A percentile compares a stretch with the other conserved stretches of the same genome.
Conservation (phyloP, 257 asterid genomes). For the Nicotiana undulata region DNA sequence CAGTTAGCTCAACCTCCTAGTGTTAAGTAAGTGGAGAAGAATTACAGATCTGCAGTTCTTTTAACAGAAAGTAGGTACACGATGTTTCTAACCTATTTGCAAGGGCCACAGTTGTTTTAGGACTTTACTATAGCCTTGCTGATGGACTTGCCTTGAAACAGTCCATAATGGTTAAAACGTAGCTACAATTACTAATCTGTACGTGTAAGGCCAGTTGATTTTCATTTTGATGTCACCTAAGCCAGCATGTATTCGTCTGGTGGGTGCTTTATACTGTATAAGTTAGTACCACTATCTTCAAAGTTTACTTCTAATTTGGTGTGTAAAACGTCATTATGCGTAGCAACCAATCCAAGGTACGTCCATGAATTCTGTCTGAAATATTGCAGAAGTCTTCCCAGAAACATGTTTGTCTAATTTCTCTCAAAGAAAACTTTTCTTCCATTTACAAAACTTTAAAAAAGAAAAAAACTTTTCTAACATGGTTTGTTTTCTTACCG, state of each 20-base stretch:
- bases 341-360: not conserved
- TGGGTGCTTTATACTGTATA: not conserved
- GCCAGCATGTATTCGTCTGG: not conserved
- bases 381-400: not conserved
- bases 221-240: not conserved
- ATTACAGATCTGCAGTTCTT: not conserved
- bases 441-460: not conserved
- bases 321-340: not conserved
- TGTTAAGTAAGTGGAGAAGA: slow-evolving; percentile 27
- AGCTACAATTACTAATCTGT: not conserved
- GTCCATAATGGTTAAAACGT: not conserved
- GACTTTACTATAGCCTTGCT: not conserved
- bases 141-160: not conserved
- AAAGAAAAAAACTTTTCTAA: not conserved
- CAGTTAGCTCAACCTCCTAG: slow-evolving; percentile 64
- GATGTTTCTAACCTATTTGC: not conserved
- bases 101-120: not conserved
- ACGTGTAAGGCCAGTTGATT: not conserved
- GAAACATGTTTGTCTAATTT: not conserved
- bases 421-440: not conserved
- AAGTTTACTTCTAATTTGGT: not conserved
- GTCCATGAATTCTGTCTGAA: not conserved
- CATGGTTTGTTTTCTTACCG: not conserved
- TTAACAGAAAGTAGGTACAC: not conserved
- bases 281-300: not conserved